phyloP scores from a whole-genome alignment of 495 filamentous ascomycete species.

The Coniosporium apollinis region DNA sequence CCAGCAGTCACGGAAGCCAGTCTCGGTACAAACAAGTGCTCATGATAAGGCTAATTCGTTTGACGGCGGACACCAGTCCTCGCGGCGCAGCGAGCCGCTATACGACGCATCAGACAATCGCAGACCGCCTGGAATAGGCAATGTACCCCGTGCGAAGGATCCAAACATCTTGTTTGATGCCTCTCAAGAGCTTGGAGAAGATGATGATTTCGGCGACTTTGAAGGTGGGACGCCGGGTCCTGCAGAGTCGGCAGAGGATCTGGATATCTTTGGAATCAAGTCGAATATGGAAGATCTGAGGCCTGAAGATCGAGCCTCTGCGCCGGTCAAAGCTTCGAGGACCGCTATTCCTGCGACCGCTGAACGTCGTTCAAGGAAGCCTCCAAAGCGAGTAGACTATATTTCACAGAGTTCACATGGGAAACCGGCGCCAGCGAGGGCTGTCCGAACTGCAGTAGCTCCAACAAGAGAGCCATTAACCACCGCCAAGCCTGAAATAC shows the following conservation, averaged over 20 bases:
- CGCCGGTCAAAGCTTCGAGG: constrained; percentile 1
- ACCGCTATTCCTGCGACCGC: not conserved
- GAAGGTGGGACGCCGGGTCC: constrained; percentile 26
- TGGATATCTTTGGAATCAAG: too few relatives aligned
- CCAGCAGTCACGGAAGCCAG: not conserved
- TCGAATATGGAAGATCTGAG: too few relatives aligned
- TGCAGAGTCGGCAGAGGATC: not conserved
- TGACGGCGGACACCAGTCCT: constrained; percentile 2
- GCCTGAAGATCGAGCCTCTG: constrained; percentile 9
- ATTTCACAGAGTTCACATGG: too few relatives aligned
- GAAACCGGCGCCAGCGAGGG: not conserved
- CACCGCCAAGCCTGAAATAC: not conserved
- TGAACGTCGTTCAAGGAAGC: not conserved
- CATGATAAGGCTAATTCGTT: not conserved
- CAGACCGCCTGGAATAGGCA: too few relatives aligned
- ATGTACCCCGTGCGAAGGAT: not conserved
- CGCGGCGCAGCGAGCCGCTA: not conserved
- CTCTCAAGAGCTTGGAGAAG: constrained; percentile 13
- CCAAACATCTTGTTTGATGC: not conserved
- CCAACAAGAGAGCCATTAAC: not conserved
- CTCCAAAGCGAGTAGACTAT: not conserved
- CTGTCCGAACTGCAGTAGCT: not conserved
- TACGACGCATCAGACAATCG: too few relatives aligned
- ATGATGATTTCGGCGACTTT: constrained; percentile 45
- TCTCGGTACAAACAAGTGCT: not conserved